Evolutionary conservation across 2,329 filamentous ascomycete species (phyloP), one percentile per base, ranked within the genome.

Genomic region (Fusarium irregulare): DNA sequence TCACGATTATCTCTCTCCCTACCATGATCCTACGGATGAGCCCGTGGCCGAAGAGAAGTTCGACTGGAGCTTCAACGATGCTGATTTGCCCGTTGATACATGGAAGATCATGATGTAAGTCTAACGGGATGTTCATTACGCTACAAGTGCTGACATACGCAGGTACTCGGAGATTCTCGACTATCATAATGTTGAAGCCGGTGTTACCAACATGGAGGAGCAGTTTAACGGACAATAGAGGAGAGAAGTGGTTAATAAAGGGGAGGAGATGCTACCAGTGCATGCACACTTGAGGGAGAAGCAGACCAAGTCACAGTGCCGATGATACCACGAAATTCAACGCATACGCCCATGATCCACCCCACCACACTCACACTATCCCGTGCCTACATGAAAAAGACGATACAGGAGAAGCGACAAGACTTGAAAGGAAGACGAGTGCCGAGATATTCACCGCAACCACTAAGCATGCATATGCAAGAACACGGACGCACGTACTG

Each of bases 31-130:
- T 11, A 96, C 93, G 46, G 96, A 99, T 77, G 96, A 99, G 85
- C 96, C 96, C 2, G 91, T 94, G 18, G 93, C 96, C 23, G 93
- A 97, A 66, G 94, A 98, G 85, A 98, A 97, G 84, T 99, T 99
- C 76, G 96, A 99, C 80, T 99, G 96, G 96, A 98, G 94, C 56
- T 99, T 99, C 84, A 98, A 98, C 80, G 96, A 99, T 76, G 96
- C 95, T 49, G 96, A 99, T 78, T 85, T 99, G 60, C 95, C 96
- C 1, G 94, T 98, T 53, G 96, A 99, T 79, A 97, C 94, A n/a
- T 99, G 96, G 96, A 99, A 99, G 85, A 98, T 99, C 79, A 99
- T 98, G 96, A 99, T 99, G 96, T 97, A 86, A 78, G 92, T 56
- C 18, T 10, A 12, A 37, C 16, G 20, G 18, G 25, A 37, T 16